phyloP scores from a whole-genome alignment of 257 asterid genomes.

The Leonotis leonurus region DNA sequence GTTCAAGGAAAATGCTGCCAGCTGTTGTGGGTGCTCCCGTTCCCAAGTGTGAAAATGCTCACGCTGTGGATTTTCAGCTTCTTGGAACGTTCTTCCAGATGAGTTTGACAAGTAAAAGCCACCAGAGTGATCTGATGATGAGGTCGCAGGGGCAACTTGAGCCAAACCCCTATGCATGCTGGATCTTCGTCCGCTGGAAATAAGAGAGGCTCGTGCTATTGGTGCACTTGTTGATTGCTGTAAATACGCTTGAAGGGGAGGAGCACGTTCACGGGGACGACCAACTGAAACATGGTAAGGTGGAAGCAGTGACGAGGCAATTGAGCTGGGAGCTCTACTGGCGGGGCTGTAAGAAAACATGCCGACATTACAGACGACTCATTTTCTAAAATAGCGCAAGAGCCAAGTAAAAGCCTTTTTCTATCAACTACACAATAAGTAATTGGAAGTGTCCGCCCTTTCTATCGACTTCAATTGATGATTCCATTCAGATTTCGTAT shows the following conservation, averaged over 20 bases:
- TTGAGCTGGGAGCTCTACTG: slow-evolving; percentile 64
- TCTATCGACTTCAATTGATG: no score
- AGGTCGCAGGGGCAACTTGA: slow-evolving; percentile 41
- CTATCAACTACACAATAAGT: no score
- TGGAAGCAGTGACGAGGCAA: slow-evolving; percentile 55
- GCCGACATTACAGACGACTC: neutral
- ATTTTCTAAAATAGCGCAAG: neutral
- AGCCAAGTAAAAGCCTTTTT: no score
- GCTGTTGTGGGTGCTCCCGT: slow-evolving; percentile 26
- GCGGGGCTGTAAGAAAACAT: slow-evolving; percentile 43
- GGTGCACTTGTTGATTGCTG: slow-evolving; percentile 53
- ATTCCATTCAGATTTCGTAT: no score
- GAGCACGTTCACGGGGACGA: slow-evolving; percentile 58
- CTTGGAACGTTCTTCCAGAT: slow-evolving; percentile 52
- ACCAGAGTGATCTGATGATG: slow-evolving; percentile 52
- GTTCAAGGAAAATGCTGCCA: slow-evolving; percentile 16
- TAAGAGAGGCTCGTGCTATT: slow-evolving; percentile 32
- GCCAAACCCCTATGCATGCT: slow-evolving; percentile 41
- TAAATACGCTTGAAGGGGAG: slow-evolving; percentile 59
- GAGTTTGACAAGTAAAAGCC: slow-evolving; percentile 49
- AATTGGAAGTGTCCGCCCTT: no score
- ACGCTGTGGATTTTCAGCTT: slow-evolving; percentile 37
- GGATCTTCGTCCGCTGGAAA: slow-evolving; percentile 46
- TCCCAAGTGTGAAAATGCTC: slow-evolving; percentile 49
- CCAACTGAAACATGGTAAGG: slow-evolving; percentile 57